Percentiles rank a stretch among this genome's conserved stretches.
These are phyloP conservation scores for Arabis alpina DNA, from an alignment of 345 rosid species.

Conservation along the genomic window DNA sequence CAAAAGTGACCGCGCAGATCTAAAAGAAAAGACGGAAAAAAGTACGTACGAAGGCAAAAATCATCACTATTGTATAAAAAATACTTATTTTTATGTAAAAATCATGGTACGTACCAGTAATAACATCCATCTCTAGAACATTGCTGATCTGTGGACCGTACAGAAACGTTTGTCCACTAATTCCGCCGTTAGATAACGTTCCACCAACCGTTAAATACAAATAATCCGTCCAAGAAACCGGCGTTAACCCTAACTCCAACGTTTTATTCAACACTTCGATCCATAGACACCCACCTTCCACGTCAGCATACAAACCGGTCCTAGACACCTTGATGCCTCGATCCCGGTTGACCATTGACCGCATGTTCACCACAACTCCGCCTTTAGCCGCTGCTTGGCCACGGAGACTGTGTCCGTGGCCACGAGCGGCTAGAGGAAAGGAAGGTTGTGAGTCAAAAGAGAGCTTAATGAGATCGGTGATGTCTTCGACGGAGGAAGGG, in stretches of 20 bases:
- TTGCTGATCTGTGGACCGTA: constrained; percentile 93
- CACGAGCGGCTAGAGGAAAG: constrained; percentile 75
- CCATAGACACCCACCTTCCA: constrained; percentile 77
- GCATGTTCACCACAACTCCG: constrained; percentile 85
- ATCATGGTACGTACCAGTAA: constrained; percentile 66
- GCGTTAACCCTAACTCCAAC: constrained; percentile 67
- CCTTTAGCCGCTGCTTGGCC: constrained; percentile 80
- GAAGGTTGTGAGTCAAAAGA: constrained; percentile 34
- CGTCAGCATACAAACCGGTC: constrained; percentile 59
- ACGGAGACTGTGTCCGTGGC: constrained; percentile 66
- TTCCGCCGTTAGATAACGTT: constrained; percentile 91
- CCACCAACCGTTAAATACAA: constrained; percentile 91
- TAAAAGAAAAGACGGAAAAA: constrained; percentile 32
- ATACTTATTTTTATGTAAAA: background rate
- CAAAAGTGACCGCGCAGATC: constrained; percentile 25
- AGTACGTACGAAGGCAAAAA: constrained; percentile 15
- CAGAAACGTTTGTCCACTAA: constrained; percentile 85
- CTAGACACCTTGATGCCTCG: constrained; percentile 35
- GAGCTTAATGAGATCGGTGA: constrained; percentile 51
- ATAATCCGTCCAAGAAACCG: constrained; percentile 90
- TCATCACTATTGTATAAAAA: background rate
- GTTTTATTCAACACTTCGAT: constrained; percentile 70
- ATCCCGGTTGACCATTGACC: constrained; percentile 42
- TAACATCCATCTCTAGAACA: constrained; percentile 80
- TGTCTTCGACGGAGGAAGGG: constrained; percentile 66